Base-by-base conservation (phyloP, 495 filamentous ascomycete genomes). In the Haplographium delicatum region DNA sequence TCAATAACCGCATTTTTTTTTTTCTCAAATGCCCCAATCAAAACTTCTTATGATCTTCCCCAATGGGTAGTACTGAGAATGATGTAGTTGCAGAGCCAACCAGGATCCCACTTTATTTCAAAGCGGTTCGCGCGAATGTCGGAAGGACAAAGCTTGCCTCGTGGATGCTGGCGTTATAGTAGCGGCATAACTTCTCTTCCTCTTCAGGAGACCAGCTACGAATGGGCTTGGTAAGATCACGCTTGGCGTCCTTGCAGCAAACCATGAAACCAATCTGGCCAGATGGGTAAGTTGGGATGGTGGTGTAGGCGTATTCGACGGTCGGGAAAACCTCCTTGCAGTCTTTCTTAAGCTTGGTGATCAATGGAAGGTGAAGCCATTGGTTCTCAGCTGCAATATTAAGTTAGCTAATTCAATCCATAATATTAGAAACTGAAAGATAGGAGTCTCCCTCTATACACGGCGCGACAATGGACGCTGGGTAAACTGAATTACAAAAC, bases 191-290 rank as follows among this genome's bases (percentile, higher is more conserved):
- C 71, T 86, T 84, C 62, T 85, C 82, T 79, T 99, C 94, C 70
- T 96, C 90, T 71, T 96, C 90, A 51, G 73, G 68, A 45, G 78
- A 71, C 81, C 86, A 93, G 46, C 68, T 70, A 61, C 94, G 84
- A 24, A 96, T 56, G 30, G 94, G 94, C 68, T 82, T 84, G 63
- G 74, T 84, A 50, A 97, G 80, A 71, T 99, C 81, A 64, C 84
- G 81, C 57, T 65, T 78, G 58, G 81, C 75, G 64, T 97, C 93
- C 81, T 97, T 97, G 82, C 77, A 86, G 83, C 93, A 97, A 57
- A 99, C 88, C 89, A 97, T 95, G 83, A 97, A 99, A 68, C 94
- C 94, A 65, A 99, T 99, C 77, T 96, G 91, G 68, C 94, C 94
- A 50, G 88, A 93, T 50, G 94, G 94, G 78, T 99, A 99, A 63